Evolutionary conservation across 148 eudicot genomes (phyloP).

Genomic region (Amaranthus palmeri): DNA sequence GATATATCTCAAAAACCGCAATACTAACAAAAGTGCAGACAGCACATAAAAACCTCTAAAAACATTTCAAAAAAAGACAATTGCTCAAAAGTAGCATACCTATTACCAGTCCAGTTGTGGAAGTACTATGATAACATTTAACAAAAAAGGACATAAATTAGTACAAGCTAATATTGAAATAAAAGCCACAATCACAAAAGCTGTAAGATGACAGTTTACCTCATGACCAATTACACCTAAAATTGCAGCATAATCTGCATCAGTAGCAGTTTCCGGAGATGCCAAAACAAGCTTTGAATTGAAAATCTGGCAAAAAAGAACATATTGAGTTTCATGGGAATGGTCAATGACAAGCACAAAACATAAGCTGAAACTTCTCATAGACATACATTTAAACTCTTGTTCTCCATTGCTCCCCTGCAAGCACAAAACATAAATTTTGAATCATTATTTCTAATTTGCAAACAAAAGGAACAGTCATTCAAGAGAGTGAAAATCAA

Average conservation of each 20-base stretch:
- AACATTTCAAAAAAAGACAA: not conserved
- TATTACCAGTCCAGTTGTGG: conserved; percentile 99
- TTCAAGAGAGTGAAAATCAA: not conserved
- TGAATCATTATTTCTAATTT: not conserved
- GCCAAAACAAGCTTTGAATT: conserved; percentile 98
- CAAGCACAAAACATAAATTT: conserved; percentile 20
- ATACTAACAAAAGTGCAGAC: not conserved
- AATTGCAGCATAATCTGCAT: conserved; percentile 93
- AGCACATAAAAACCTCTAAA: not conserved
- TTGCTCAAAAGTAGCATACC: conserved; percentile 35
- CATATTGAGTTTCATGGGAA: conserved; percentile 1
- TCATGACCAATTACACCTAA: conserved; percentile 98
- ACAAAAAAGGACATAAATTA: conserved; percentile 18
- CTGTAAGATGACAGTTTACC: conserved; percentile 33
- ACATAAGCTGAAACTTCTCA: conserved; percentile 13
- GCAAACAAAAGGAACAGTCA: not conserved
- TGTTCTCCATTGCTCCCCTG: conserved; percentile 99
- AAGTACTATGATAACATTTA: conserved; percentile 65
- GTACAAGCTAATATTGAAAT: not conserved
- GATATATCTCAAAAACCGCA: conserved; percentile 9
- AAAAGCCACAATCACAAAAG: not conserved
- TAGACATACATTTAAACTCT: conserved; percentile 79
- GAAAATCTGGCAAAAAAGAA: conserved; percentile 54
- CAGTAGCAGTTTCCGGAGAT: conserved; percentile 96
- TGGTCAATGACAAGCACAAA: conserved; percentile 16